These are phyloP conservation scores for Trichoderma harzianum DNA, from an alignment of 2,329 filamentous ascomycete species.

Conservation along the genomic window DNA sequence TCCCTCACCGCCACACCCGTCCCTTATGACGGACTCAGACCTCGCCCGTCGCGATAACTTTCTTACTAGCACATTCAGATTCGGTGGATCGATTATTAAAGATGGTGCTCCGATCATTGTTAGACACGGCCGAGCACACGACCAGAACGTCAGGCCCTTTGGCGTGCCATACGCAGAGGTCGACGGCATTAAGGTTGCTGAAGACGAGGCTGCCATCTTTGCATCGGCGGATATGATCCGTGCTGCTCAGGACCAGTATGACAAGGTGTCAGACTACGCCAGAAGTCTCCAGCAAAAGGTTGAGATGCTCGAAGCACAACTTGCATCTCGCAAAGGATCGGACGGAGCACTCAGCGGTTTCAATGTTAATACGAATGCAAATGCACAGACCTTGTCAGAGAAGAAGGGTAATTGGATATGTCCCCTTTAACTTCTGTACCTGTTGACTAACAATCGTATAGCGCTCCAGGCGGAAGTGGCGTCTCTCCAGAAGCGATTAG, in stretches of 20 bases:
- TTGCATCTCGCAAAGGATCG: slow-evolving; percentile 42
- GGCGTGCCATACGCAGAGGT: slow-evolving; percentile 44
- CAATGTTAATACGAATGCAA: slow-evolving; percentile 39
- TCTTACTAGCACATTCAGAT: slow-evolving; percentile 52
- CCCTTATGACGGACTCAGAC: slow-evolving; percentile 47
- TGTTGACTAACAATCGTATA: slow-evolving; percentile 26
- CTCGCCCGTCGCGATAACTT: slow-evolving; percentile 56
- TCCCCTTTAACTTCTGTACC: background rate
- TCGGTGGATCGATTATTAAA: slow-evolving; percentile 47
- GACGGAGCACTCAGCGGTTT: slow-evolving; percentile 43
- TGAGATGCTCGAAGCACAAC: slow-evolving; percentile 46
- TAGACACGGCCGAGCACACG: slow-evolving; percentile 50
- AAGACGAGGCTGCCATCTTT: slow-evolving; percentile 56
- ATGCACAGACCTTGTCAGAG: slow-evolving; percentile 46
- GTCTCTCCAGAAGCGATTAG: slow-evolving; percentile 58
- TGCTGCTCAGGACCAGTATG: slow-evolving; percentile 54
- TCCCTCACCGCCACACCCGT: slow-evolving; percentile 45
- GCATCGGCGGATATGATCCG: slow-evolving; percentile 62
- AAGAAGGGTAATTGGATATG: slow-evolving; percentile 49
- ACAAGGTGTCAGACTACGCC: slow-evolving; percentile 53
- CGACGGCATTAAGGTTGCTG: slow-evolving; percentile 48
- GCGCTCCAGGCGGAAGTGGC: slow-evolving; percentile 59
- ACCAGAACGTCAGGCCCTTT: slow-evolving; percentile 37
- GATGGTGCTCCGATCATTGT: slow-evolving; percentile 56
- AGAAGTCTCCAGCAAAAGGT: slow-evolving; percentile 52